A percentile compares a stretch with the other conserved stretches of the same genome.
Conservation (phyloP, 257 asterid genomes). For the Scutellaria barbata region DNA sequence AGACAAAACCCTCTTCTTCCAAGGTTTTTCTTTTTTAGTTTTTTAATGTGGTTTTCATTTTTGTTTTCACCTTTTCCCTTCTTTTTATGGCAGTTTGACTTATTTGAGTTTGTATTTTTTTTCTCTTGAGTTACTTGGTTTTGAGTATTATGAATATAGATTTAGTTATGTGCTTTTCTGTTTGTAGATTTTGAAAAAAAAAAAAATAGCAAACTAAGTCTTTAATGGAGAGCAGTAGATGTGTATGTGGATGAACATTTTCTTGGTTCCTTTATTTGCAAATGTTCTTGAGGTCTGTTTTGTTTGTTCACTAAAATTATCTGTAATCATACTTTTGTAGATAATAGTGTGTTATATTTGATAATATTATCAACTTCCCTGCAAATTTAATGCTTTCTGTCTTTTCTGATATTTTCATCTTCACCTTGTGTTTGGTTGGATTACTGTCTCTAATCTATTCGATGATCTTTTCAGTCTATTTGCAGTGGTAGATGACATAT, state of each 20-base stretch:
- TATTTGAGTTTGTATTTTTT: not conserved
- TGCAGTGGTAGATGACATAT: slow-evolving; percentile 85
- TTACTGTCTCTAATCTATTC: slow-evolving; percentile 13
- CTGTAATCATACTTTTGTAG: not conserved
- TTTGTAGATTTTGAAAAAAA: not conserved
- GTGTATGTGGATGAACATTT: slow-evolving; percentile 10
- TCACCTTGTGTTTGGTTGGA: not conserved
- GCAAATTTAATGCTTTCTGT: not conserved
- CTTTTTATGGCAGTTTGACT: not conserved
- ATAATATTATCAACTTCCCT: no score
- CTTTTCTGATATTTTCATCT: not conserved
- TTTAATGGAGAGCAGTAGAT: slow-evolving; percentile 16
- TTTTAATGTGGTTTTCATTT: not conserved
- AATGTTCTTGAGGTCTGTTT: not conserved
- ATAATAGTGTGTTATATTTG: not conserved
- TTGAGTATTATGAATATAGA: not conserved
- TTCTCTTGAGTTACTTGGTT: slow-evolving; percentile 12
- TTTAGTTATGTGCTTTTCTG: not conserved
- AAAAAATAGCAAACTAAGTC: not conserved
- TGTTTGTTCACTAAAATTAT: not conserved
- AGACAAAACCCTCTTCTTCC: slow-evolving; percentile 78
- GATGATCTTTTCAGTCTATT: slow-evolving; percentile 54
- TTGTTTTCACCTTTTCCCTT: not conserved
- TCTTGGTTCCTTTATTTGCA: not conserved
- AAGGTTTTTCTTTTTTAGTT: slow-evolving; percentile 47